Evolutionary conservation across 305 asterid species (phyloP).

Genomic region (Salvia sclarea): DNA sequence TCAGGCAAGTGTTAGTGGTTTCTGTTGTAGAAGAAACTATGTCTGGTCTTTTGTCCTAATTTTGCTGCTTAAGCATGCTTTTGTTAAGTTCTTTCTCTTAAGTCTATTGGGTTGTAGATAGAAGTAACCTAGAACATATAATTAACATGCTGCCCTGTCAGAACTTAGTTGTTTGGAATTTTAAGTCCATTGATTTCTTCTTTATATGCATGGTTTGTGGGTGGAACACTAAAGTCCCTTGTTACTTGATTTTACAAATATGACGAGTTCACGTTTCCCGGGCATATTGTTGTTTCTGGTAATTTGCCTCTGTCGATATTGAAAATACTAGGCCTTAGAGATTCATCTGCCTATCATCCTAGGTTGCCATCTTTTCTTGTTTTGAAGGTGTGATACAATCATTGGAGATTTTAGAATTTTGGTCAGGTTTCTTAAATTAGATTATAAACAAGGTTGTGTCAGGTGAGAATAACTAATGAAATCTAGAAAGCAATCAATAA

Average conservation of each 20-base stretch:
- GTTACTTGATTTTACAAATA: background rate
- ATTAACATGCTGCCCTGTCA: background rate
- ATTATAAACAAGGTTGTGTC: background rate
- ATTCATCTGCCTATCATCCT: background rate
- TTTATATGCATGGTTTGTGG: background rate
- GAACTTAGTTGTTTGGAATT: background rate
- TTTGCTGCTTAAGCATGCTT: slow-evolving; percentile 1
- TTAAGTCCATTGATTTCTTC: background rate
- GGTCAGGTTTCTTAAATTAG: slow-evolving; percentile 7
- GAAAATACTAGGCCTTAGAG: background rate
- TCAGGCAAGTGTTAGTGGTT: slow-evolving; percentile 52
- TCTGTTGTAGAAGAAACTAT: slow-evolving; percentile 23
- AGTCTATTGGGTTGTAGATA: background rate
- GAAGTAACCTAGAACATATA: slow-evolving; percentile 13
- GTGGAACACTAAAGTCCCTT: background rate
- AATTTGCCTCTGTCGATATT: background rate
- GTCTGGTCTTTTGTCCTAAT: too few species aligned
- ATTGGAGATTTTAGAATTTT: background rate
- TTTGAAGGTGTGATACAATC: slow-evolving; percentile 18
- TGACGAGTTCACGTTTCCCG: background rate
- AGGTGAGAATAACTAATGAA: slow-evolving; percentile 8
- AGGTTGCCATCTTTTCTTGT: background rate
- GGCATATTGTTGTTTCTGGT: background rate
- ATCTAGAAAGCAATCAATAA: background rate
- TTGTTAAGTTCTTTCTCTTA: background rate